Conservation (phyloP, 805 yeast genomes). For the Yarrowia divulgata region DNA sequence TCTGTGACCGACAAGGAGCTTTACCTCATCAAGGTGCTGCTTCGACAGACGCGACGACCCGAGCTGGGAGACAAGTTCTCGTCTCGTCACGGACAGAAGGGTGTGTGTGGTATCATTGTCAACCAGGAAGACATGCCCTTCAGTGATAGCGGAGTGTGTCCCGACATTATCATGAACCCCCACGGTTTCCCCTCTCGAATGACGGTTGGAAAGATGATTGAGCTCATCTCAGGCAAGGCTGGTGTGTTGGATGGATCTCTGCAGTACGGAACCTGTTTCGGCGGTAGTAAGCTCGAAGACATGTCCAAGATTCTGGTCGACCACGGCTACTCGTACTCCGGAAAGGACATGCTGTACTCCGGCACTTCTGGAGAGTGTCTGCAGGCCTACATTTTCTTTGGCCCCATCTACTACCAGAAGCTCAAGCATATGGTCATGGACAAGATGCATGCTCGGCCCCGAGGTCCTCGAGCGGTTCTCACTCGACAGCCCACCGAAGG, state of each 20-base stretch:
- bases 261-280: constrained; percentile 98
- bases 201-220: constrained; percentile 99
- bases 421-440: constrained; percentile 98
- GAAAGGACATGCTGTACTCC: constrained; percentile 96
- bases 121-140: constrained; percentile 97
- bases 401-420: constrained; percentile 97
- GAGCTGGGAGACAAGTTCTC: constrained; percentile 98
- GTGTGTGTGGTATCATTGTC: constrained; percentile 98
- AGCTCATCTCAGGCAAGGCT: constrained; percentile 94
- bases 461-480: constrained; percentile 97
- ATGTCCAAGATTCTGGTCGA: constrained; percentile 91
- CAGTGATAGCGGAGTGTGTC: constrained; percentile 87
- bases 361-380: constrained; percentile 98
- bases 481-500: constrained; percentile 99
- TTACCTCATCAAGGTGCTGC: constrained; percentile 86
- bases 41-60: constrained; percentile 96
- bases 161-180: constrained; percentile 98
- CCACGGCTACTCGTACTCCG: constrained; percentile 91
- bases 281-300: constrained; percentile 95
- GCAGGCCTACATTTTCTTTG: constrained; percentile 97
- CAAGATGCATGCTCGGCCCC: constrained; percentile 99
- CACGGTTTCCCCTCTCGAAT: constrained; percentile 99
- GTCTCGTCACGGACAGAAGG: constrained; percentile 97
- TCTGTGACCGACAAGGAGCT: constrained; percentile 95
- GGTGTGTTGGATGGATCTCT: constrained; percentile 91